phyloP scores from a whole-genome alignment of 2,329 filamentous ascomycete species.

The Microdochium trichocladiopsis region DNA sequence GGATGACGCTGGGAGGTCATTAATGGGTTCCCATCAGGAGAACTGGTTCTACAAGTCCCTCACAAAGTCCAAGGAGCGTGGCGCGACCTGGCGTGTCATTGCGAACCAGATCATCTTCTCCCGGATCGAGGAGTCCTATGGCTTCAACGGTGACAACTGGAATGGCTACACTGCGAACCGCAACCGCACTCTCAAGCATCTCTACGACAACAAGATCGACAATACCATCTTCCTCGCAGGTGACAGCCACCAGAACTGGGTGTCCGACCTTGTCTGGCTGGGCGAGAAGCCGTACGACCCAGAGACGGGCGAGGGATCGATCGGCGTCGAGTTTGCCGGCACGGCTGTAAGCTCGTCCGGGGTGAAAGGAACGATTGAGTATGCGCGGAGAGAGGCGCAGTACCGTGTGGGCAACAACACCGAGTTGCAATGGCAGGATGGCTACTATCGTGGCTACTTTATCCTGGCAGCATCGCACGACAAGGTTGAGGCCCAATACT shows the following conservation, averaged over 20 bases:
- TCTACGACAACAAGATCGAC: conserved; percentile 60
- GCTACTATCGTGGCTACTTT: conserved; percentile 70
- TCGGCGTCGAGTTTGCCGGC: conserved; percentile 60
- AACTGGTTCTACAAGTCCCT: conserved; percentile 64
- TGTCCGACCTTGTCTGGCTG: conserved; percentile 51
- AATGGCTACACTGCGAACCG: conserved; percentile 56
- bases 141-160: conserved; percentile 25
- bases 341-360: conserved; percentile 60
- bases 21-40: conserved; percentile 70
- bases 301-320: conserved; percentile 42
- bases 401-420: conserved; percentile 43
- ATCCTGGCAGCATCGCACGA: conserved; percentile 52
- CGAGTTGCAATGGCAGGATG: conserved; percentile 66
- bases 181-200: conserved; percentile 60
- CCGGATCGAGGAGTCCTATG: conserved; percentile 30
- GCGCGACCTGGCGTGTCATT: conserved; percentile 63
- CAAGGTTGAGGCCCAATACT: conserved; percentile 56
- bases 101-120: conserved; percentile 67
- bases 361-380: conserved; percentile 45
- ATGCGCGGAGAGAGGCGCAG: conserved; percentile 38
- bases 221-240: conserved; percentile 71
- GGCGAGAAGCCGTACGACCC: conserved; percentile 45
- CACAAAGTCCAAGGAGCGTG: conserved; percentile 50
- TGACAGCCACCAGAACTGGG: conserved; percentile 63
- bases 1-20: conserved; percentile 57